A percentile compares a stretch with the other conserved stretches of the same genome.
These are phyloP conservation scores for Monosporascus sp. DNA, from an alignment of 2,329 filamentous ascomycete genomes.

Conservation along the genomic window DNA sequence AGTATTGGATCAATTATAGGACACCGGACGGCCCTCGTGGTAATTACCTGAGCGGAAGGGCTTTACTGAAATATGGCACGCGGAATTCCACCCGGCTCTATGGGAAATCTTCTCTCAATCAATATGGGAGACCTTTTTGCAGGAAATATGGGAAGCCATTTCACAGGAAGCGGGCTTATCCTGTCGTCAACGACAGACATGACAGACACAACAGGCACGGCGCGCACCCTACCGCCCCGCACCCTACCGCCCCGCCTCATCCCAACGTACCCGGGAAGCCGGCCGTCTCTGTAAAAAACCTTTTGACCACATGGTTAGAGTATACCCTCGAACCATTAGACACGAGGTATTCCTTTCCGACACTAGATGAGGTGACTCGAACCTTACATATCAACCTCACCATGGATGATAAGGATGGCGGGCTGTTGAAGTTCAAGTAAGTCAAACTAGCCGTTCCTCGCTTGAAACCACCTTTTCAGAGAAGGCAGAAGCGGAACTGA, in stretches of 20 bases:
- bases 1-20: conserved; percentile 44
- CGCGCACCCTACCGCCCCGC: not conserved
- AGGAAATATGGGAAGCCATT: no score
- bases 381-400: conserved; percentile 42
- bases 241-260: not conserved
- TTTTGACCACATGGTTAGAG: conserved; percentile 35
- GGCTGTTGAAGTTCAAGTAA: conserved; percentile 31
- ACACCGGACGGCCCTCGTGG: conserved; percentile 42
- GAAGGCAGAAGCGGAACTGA: conserved; percentile 2
- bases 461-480: not conserved
- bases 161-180: no score
- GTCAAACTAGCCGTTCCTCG: conserved; percentile 2
- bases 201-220: not conserved
- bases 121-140: no score
- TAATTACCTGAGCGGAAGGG: conserved; percentile 39
- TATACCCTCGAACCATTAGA: conserved; percentile 39
- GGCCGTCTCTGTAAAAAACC: conserved; percentile 27
- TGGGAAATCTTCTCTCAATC: not conserved
- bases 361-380: conserved; percentile 43
- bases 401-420: conserved; percentile 32
- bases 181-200: not conserved
- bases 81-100: not conserved
- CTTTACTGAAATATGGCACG: conserved; percentile 39
- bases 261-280: conserved; percentile 24
- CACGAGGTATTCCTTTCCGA: conserved; percentile 28